Base-by-base conservation (phyloP, 1,284 basidiomycete species). In the Xerocomus subilludens region DNA sequence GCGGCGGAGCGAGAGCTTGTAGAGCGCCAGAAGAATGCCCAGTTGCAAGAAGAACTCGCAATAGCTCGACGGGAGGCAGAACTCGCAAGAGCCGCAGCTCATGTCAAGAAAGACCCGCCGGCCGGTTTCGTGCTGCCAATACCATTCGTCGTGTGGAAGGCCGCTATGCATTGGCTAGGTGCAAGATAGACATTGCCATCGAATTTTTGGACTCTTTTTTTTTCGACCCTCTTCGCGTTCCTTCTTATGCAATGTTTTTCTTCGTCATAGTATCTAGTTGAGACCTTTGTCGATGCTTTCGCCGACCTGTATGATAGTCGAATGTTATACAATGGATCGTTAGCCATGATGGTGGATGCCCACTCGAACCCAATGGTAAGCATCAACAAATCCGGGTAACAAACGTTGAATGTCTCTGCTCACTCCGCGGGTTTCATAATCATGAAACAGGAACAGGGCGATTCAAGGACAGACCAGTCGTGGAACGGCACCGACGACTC, bases 111-210 rank as follows among this genome's bases (percentile, higher is more conserved):
- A 66, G 81, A 82, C 55, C 73, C 82, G 7, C 75, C 83, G 5
- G 70, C 81, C 7, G 72, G 77, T 33, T 81, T 84, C 72, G 63
- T 84, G 47, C 66, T 83, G 27, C 82, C 83, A 8, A 84, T 85
- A 71, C 83, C 82, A 16, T 83, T 85, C 58, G 84, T 83, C 32
- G 80, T 83, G 18, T 82, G 81, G 81, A 82, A 73, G 32, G 81
- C 81, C 10, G 81, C 81, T 5, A 77, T 82, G 83, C 74, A 80
- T 32, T 82, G 83, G 82, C 67, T 84, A 30, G 81, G 81, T 73
- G 80, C 69, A 56, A 76, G 82, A 68, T 84, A 79, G 66, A 67
- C 47, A 32, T n/a, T 51, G 64, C 38, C 30, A 20, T 42, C 42
- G 13, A 4, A 42, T 13, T 42, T 42, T 7, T 3, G 13, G 13